Conservation (phyloP, 805 yeast species). For the Hanseniaspora singularis region DNA sequence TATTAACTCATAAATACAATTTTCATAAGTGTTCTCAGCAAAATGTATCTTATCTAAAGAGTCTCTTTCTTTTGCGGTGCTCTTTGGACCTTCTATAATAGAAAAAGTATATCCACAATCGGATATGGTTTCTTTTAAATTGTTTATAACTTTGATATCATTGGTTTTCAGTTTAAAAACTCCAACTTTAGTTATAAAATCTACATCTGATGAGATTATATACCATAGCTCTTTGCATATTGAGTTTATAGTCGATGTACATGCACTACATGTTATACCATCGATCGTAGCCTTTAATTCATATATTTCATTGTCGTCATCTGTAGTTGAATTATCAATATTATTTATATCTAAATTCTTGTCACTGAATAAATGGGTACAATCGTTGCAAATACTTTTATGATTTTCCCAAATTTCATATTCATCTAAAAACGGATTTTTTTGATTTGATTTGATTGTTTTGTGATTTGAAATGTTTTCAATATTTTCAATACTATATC, state of each 20-base stretch:
- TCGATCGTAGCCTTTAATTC: slow-evolving; percentile 41
- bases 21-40: not conserved
- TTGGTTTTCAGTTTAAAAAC: slow-evolving; percentile 43
- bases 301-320: not conserved
- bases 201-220: slow-evolving; percentile 43
- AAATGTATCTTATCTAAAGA: too few relatives aligned
- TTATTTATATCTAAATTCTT: not conserved
- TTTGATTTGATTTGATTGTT: not conserved
- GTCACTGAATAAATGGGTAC: slow-evolving; percentile 3
- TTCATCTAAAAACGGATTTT: slow-evolving; percentile 8
- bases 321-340: not conserved
- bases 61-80: too few relatives aligned
- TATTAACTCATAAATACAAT: not conserved
- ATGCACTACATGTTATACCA: slow-evolving; percentile 66
- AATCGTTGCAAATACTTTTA: slow-evolving; percentile 3
- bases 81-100: slow-evolving; percentile 32
- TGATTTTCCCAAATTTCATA: not conserved
- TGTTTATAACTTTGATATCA: slow-evolving; percentile 29
- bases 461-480: not conserved
- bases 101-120: slow-evolving; percentile 58
- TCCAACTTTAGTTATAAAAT: slow-evolving; percentile 50
- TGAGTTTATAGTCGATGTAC: slow-evolving; percentile 45
- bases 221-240: slow-evolving; percentile 39
- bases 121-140: slow-evolving; percentile 42
- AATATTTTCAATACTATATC: slow-evolving; percentile 5